These are phyloP conservation scores for Pleurotus djamor DNA, from an alignment of 768 basidiomycete species.

Conservation along the genomic window DNA sequence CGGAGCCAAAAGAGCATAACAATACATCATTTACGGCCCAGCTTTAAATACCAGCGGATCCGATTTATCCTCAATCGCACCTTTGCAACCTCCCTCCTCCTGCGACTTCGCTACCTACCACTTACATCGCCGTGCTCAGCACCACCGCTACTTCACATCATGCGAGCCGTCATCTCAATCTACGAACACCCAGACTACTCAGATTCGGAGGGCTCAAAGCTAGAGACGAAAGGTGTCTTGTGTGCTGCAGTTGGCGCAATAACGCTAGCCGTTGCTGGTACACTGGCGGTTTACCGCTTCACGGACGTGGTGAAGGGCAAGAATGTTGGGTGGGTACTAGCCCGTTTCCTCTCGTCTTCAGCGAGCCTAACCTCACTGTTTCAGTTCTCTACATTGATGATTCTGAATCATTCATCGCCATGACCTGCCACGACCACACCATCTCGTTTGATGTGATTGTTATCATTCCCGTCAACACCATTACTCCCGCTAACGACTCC, in stretches of 20 bases:
- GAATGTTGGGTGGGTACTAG: not conserved
- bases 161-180: constrained; percentile 4
- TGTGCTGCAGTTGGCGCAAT: constrained; percentile 4
- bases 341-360: no score
- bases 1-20: not conserved
- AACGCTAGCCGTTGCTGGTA: constrained; percentile 3
- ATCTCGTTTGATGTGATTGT: not conserved
- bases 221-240: constrained; percentile 1
- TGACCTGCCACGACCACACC: not conserved
- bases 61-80: not conserved
- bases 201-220: not conserved
- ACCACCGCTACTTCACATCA: not conserved
- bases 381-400: not conserved
- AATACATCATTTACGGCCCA: no score
- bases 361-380: not conserved
- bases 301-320: constrained; percentile 1
- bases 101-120: not conserved
- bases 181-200: constrained; percentile 7
- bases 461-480: not conserved
- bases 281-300: constrained; percentile 4
- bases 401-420: not conserved
- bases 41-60: no score
- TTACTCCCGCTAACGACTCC: not conserved
- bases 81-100: not conserved
- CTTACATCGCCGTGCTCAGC: not conserved